Percentiles rank a stretch among this genome's conserved stretches.
phyloP scores from a whole-genome alignment of 2,329 filamentous ascomycete genomes.

The Talaromyces sp. region DNA sequence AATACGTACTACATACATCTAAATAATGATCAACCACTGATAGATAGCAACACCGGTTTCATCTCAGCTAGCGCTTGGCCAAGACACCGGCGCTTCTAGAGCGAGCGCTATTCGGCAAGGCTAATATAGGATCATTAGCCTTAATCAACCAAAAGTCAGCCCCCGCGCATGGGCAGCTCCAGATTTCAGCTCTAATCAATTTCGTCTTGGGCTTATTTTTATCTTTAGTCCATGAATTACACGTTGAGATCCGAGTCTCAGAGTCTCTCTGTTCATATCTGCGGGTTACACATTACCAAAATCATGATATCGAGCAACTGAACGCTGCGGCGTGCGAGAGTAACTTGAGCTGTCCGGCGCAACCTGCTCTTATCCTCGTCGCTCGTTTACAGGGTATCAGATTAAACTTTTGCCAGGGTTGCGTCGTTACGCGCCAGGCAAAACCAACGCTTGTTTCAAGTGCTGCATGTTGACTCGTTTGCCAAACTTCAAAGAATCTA shows the following conservation, averaged over 20 bases:
- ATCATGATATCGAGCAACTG: neutral
- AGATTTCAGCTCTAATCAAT: neutral
- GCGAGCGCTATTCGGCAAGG: constrained; percentile 3
- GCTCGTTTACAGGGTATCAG: neutral
- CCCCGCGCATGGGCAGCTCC: neutral
- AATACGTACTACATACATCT: neutral
- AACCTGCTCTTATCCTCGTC: neutral
- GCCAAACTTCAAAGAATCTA: neutral
- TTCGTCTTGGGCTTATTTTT: neutral
- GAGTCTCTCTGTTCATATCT: neutral
- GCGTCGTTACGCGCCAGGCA: neutral
- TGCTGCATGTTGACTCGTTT: neutral
- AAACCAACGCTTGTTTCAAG: neutral
- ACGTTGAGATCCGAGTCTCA: neutral
- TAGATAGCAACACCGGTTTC: neutral
- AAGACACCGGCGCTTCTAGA: neutral
- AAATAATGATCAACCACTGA: neutral
- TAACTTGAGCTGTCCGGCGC: neutral
- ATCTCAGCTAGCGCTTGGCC: neutral
- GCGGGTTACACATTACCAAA: neutral
- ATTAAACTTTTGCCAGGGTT: neutral
- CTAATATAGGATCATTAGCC: neutral
- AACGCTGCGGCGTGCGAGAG: neutral
- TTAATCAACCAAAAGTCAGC: neutral
- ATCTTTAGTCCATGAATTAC: neutral